Evolutionary conservation across 192 early-diverging fungal genomes (phyloP).

Genomic region (Linderina pennispora): DNA sequence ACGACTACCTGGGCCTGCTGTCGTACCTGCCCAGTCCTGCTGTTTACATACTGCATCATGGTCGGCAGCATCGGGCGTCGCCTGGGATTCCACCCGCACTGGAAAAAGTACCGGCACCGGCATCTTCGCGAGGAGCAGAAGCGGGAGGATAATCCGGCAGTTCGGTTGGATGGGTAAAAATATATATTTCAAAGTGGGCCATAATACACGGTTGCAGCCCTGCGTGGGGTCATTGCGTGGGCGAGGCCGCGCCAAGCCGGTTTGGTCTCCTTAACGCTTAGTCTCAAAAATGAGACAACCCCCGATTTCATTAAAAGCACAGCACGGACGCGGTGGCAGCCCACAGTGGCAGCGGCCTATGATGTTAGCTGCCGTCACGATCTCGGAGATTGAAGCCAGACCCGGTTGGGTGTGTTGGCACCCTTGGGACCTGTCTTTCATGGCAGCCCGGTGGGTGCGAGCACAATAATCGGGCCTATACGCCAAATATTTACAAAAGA

Average conservation of each 20-base stretch:
- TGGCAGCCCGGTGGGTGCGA: slow-evolving; percentile 31
- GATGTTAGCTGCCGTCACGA: slow-evolving; percentile 47
- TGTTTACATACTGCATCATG: slow-evolving; percentile 46
- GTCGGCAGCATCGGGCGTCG: slow-evolving; percentile 33
- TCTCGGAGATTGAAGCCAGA: slow-evolving; percentile 31
- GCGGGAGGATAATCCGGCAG: too few relatives aligned
- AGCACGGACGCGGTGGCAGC: slow-evolving; percentile 35
- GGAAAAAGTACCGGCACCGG: slow-evolving; percentile 4
- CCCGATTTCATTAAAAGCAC: slow-evolving; percentile 46
- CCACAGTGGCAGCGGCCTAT: slow-evolving; percentile 14
- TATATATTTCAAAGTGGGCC: too few relatives aligned
- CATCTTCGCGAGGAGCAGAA: neutral
- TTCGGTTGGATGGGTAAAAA: too few relatives aligned
- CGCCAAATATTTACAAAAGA: too few relatives aligned
- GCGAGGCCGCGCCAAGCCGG: too few relatives aligned
- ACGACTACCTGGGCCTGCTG: slow-evolving; percentile 35
- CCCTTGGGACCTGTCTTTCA: slow-evolving; percentile 19
- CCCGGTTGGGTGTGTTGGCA: slow-evolving; percentile 43
- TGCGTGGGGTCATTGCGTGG: too few relatives aligned
- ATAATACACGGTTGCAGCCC: too few relatives aligned
- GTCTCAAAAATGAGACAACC: slow-evolving; percentile 39
- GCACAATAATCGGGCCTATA: slow-evolving; percentile 41
- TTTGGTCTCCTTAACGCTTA: slow-evolving; percentile 34
- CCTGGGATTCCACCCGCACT: slow-evolving; percentile 24
- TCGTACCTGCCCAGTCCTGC: slow-evolving; percentile 33